Percentiles rank a stretch among this genome's conserved stretches.
Evolutionary conservation across 202 grass and related monocot genomes (phyloP).

Genomic region (Zoysia matrella): DNA sequence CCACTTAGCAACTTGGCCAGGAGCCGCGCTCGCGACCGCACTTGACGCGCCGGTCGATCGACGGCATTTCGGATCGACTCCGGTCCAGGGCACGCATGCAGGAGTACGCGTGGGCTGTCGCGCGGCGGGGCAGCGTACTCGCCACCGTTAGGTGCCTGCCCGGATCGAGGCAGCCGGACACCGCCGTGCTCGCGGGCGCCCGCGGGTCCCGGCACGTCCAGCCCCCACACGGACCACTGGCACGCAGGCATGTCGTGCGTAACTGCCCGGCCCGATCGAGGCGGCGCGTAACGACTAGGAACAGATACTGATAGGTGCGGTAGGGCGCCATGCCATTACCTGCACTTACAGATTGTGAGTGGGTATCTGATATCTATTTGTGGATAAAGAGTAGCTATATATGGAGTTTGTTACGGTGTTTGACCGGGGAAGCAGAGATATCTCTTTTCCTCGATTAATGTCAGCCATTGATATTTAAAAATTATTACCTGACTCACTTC

Average conservation of each 20-base stretch:
- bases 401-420: too few species aligned
- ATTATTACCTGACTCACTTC: too few species aligned
- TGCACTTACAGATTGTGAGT: too few species aligned
- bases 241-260: constrained; percentile 25
- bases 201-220: neutral
- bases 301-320: too few species aligned
- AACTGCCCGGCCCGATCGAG: neutral
- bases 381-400: too few species aligned
- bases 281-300: constrained; percentile 1
- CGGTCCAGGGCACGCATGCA: too few species aligned
- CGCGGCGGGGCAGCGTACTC: neutral
- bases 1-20: neutral
- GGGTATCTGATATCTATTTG: too few species aligned
- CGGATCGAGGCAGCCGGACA: constrained; percentile 35
- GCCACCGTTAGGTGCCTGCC: constrained; percentile 32
- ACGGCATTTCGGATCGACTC: too few species aligned
- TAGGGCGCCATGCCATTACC: too few species aligned
- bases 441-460: too few species aligned
- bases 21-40: neutral
- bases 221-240: neutral
- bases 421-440: too few species aligned
- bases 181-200: neutral
- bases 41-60: neutral
- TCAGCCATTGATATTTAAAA: too few species aligned
- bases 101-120: neutral